These are phyloP conservation scores for Neopestalotiopsis rosae DNA, from an alignment of 2,329 filamentous ascomycete genomes.

Conservation along the genomic window DNA sequence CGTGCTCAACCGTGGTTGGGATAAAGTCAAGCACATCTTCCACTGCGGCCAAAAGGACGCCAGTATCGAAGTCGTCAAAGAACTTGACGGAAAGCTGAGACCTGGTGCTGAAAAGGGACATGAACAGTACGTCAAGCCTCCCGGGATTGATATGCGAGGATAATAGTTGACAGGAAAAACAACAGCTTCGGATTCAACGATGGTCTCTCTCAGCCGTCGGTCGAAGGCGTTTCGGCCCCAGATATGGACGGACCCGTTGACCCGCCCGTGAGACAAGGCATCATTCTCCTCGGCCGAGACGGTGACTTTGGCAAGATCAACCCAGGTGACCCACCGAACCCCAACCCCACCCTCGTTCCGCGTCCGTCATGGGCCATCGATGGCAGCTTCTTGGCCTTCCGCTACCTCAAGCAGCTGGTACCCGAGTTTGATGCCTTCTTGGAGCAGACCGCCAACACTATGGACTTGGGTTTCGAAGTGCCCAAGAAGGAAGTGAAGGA, in stretches of 20 bases:
- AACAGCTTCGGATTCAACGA: constrained; percentile 47
- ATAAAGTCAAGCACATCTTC: constrained; percentile 37
- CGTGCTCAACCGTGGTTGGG: constrained; percentile 33
- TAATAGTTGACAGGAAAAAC: not conserved
- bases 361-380: constrained; percentile 43
- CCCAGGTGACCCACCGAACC: no score
- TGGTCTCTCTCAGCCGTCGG: constrained; percentile 45
- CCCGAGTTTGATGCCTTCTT: constrained; percentile 49
- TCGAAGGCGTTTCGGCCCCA: constrained; percentile 24
- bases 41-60: constrained; percentile 21
- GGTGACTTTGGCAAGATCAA: constrained; percentile 31
- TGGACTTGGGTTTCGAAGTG: constrained; percentile 26
- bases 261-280: constrained; percentile 29
- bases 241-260: constrained; percentile 30
- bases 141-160: not conserved
- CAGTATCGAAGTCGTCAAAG: constrained; percentile 36
- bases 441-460: constrained; percentile 34
- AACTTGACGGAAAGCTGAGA: constrained; percentile 37
- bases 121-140: constrained; percentile 38
- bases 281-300: constrained; percentile 42
- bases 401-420: constrained; percentile 49
- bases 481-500: constrained; percentile 25
- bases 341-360: no score
- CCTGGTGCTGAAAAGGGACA: constrained; percentile 41
- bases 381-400: constrained; percentile 50